Base-by-base conservation (phyloP, 768 basidiomycete genomes). In the Auricularia cornea region DNA sequence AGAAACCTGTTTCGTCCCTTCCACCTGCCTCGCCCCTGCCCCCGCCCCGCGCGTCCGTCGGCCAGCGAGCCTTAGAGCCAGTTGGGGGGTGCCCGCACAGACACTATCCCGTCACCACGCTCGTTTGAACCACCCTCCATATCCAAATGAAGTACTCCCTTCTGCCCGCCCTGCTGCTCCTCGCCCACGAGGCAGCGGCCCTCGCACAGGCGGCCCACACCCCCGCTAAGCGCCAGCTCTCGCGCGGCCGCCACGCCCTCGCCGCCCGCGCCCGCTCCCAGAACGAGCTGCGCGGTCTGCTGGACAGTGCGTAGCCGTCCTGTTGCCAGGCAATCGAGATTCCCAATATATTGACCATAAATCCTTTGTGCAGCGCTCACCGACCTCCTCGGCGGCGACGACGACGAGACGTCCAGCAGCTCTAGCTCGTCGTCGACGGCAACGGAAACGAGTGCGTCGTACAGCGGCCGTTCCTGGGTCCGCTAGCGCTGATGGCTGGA, bases 371-470 rank as follows among this genome's bases (percentile, higher is more conserved):
- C 44, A 48, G 44, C 44, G 20, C 44, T 60, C 33, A 35, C 51
- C 44, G 29, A 16, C 59, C 32, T 26, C 29, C 28, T 38, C 62
- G 51, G 52, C 35, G 31, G 3, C 38, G 26, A 32, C 26, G 51
- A 23, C 18, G 33, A 40, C 61, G 48, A 54, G 20, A 29, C 59
- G 38, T 33, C 54, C 38, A 59, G 63, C n/a, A 57, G 30, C 31
- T 59, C 66, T 6, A 30, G 35, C 26, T 56, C 65, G 14, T 48
- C 26, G 30, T 35, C 59, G 54, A 41, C 32, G 29, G 44, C 65
- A 14, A 29, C 63, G 28, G 32, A 23, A 14, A 60, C 60, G 5
- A 28, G 28, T 59, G 29, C 59, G 44, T 61, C 20, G 40, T 32
- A 30, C 59, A 2, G 29, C 61, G 33, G 51, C 60, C 11, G n/a